Evolutionary conservation across 2,329 filamentous ascomycete species (phyloP).

Genomic region (Fusarium subtropicale): DNA sequence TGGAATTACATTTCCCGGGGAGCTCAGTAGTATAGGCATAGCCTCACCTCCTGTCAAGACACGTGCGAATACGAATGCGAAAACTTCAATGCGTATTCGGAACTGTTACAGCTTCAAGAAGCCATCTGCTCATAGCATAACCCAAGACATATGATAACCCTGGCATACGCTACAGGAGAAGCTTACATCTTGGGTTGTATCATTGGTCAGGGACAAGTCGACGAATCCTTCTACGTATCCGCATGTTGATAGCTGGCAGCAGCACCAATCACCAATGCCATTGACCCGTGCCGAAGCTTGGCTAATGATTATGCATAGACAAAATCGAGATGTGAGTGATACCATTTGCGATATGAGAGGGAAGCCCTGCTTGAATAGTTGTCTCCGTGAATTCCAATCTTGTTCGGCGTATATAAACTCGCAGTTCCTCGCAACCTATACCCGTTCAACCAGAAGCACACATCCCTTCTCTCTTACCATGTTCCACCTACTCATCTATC

Average conservation of each 20-base stretch:
- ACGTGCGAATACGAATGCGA: conserved; percentile 35
- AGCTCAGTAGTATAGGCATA: conserved; percentile 1
- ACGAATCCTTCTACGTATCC: conserved; percentile 6
- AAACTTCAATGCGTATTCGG: conserved; percentile 14
- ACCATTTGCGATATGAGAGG: fast-evolving
- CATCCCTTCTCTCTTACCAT: neutral
- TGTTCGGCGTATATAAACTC: conserved; percentile 13
- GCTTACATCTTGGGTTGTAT: neutral
- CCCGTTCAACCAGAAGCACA: neutral
- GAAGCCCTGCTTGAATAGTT: neutral
- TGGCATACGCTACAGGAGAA: neutral
- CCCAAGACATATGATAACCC: neutral
- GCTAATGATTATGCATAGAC: neutral
- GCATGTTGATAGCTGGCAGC: neutral
- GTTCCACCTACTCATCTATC: conserved; percentile 13
- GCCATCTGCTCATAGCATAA: neutral
- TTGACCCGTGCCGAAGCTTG: conserved; percentile 3
- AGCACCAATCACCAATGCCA: neutral
- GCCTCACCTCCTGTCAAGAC: neutral
- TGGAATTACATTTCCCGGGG: neutral
- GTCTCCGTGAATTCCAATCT: neutral
- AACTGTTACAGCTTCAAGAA: neutral
- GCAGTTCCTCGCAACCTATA: neutral
- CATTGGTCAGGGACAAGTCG: conserved; percentile 2
- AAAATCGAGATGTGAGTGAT: neutral